Evolutionary conservation across 495 filamentous ascomycete genomes (phyloP), one percentile per base, ranked within the genome.

Genomic region (Beverwykella pulmonaria): DNA sequence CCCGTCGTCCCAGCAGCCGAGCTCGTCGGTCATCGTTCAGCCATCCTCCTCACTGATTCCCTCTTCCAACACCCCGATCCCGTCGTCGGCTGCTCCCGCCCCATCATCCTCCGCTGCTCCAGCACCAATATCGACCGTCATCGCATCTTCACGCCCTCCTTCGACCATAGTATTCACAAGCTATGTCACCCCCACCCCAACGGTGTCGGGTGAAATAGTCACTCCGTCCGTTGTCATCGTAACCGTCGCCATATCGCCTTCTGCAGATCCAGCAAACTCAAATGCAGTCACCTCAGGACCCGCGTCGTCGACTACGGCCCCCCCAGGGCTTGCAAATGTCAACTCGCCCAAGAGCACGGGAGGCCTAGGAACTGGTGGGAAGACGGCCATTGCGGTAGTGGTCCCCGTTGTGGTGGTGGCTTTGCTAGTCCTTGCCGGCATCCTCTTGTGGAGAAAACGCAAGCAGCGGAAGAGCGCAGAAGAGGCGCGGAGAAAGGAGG

Each of bases 351-450:
- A 61, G 3, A 54, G 22, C 20, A 30, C 23, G 9, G 55, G 59
- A 44, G 84, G 87, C 17, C 80, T 94, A 3, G 80, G 78, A 17
- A 77, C 83, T 32, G 82, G 81, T 47, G 88, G 87, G 22, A 93
- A 83, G 61, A 94, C 94, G 66, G 94, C 95, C 7, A 86, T 98
- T 20, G 95, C 93, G 1, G 94, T 98, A 0, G 92, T 97, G 7
- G 88, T 98, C 1, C 94, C 94, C 1, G 93, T 98, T 46, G 91
- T 86, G 6, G 90, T 90, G 1, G 91, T 98, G 59, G 93, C 92
- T 1, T 73, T 96, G 17, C 81, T 98, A 44, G 85, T 96, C 12
- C 72, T 92, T 29, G 86, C 82, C 4, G 87, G 87, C 1, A 79
- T 98, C 44, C 92, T 88, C 74, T 83, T 96, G 65, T 98, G 92